Conservation (phyloP, 1,284 basidiomycete genomes). For the Mycena citricolor region DNA sequence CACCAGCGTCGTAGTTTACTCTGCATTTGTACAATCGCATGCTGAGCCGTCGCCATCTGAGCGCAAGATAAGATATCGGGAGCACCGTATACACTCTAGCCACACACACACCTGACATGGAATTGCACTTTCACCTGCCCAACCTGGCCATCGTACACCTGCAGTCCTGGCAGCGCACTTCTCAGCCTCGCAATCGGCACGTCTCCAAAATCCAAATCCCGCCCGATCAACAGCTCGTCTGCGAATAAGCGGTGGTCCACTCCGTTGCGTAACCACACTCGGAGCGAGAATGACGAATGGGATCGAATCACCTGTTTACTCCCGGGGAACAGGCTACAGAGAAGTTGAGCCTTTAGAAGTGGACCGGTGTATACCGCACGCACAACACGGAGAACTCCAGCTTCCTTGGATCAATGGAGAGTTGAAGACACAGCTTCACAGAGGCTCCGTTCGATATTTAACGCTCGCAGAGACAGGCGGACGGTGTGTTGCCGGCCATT, state of each 20-base stretch:
- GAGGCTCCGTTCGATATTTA: slow-evolving; percentile 51
- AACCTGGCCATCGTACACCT: slow-evolving; percentile 51
- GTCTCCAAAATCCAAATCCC: slow-evolving; percentile 59
- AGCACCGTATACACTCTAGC: slow-evolving; percentile 8
- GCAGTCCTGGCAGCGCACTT: slow-evolving; percentile 38
- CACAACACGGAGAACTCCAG: slow-evolving; percentile 61
- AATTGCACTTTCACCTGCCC: slow-evolving; percentile 54
- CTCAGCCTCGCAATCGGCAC: slow-evolving; percentile 51
- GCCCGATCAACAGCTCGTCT: slow-evolving; percentile 59
- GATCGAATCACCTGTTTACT: slow-evolving; percentile 45
- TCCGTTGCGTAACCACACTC: slow-evolving; percentile 56
- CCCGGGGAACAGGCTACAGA: slow-evolving; percentile 54
- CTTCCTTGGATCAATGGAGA: slow-evolving; percentile 49
- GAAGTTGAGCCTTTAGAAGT: too few species aligned
- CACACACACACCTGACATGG: slow-evolving; percentile 41
- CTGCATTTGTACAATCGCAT: slow-evolving; percentile 48
- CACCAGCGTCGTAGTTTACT: slow-evolving; percentile 59
- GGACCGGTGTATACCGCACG: too few species aligned
- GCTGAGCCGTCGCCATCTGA: slow-evolving; percentile 45
- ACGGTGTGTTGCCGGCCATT: slow-evolving; percentile 50
- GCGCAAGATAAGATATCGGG: background rate
- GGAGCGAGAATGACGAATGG: slow-evolving; percentile 50
- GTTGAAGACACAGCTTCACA: slow-evolving; percentile 44
- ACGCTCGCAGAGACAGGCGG: slow-evolving; percentile 49
- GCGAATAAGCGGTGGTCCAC: slow-evolving; percentile 59